Conservation (phyloP, 306 rosid species). For the Cyclanthera cordifolia region DNA sequence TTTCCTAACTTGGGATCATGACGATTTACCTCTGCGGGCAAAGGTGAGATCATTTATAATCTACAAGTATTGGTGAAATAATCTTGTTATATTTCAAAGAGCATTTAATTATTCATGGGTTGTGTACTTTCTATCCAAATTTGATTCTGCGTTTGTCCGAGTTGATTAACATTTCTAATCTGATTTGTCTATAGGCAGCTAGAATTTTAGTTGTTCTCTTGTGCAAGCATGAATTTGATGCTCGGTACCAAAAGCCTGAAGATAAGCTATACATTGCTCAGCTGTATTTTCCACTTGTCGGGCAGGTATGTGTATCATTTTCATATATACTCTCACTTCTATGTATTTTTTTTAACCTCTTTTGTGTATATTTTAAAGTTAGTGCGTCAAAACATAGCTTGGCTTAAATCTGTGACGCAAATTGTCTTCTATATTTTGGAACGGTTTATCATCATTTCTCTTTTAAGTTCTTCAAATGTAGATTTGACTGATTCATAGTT, state of each 20-base stretch:
- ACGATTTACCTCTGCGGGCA: conserved; percentile 76
- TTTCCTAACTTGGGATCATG: conserved; percentile 97
- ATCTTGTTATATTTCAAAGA: background rate
- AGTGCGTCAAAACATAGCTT: background rate
- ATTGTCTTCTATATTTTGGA: background rate
- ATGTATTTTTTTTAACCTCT: background rate
- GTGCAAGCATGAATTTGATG: conserved; percentile 98
- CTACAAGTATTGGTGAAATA: background rate
- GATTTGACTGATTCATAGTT: background rate
- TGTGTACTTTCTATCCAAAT: background rate
- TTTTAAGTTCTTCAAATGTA: background rate
- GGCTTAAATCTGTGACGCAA: background rate
- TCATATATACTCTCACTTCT: background rate
- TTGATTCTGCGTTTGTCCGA: background rate
- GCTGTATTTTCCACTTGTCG: conserved; percentile 86
- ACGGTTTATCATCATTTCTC: background rate
- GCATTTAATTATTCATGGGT: background rate
- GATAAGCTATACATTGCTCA: conserved; percentile 95
- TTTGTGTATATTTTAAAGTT: background rate
- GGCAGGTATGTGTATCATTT: conserved; percentile 49
- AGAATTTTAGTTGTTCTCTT: conserved; percentile 83
- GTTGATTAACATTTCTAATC: conserved; percentile 6
- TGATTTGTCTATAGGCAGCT: conserved; percentile 55
- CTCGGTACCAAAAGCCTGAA: conserved; percentile 95
- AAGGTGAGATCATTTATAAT: conserved; percentile 32